A percentile compares a stretch with the other conserved stretches of the same genome.
These are phyloP conservation scores for Kodamaea hsintzibuensis DNA, from an alignment of 805 yeast genomes.

Conservation along the genomic window DNA sequence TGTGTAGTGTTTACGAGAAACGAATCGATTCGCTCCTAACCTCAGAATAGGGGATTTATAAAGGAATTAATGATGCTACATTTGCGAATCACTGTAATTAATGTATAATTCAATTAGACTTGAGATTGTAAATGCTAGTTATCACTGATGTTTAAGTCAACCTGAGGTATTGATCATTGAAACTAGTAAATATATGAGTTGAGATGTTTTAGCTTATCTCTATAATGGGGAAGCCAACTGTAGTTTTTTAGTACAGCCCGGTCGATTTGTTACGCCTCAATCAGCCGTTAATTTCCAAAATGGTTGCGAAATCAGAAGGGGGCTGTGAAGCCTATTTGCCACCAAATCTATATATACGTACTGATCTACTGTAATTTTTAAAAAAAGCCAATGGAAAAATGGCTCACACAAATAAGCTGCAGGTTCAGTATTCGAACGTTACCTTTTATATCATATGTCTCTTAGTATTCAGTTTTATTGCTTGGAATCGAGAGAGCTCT, in stretches of 20 bases:
- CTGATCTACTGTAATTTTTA: neutral
- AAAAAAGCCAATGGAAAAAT: neutral
- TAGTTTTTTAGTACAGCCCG: neutral
- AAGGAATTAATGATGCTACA: no score
- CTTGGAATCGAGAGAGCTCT: constrained; percentile 2
- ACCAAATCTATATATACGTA: neutral
- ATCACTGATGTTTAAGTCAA: no score
- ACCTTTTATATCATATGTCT: constrained; percentile 1
- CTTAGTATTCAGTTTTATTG: neutral
- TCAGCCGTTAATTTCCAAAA: neutral
- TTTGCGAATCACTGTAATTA: no score
- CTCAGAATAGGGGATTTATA: neutral
- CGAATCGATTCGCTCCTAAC: neutral
- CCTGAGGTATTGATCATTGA: no score
- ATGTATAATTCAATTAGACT: no score
- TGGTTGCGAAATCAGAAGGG: neutral
- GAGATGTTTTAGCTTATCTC: neutral
- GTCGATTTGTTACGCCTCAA: neutral
- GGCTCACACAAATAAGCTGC: neutral
- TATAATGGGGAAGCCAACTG: no score
- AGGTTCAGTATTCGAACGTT: neutral
- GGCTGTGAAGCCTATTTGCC: constrained; percentile 4
- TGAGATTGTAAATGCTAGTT: no score
- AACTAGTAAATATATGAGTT: no score
- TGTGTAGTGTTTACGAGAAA: neutral